Percentiles rank a stretch among this genome's conserved stretches.
Conservation (phyloP, 495 filamentous ascomycete species). For the Diplogelasinospora grovesii region DNA sequence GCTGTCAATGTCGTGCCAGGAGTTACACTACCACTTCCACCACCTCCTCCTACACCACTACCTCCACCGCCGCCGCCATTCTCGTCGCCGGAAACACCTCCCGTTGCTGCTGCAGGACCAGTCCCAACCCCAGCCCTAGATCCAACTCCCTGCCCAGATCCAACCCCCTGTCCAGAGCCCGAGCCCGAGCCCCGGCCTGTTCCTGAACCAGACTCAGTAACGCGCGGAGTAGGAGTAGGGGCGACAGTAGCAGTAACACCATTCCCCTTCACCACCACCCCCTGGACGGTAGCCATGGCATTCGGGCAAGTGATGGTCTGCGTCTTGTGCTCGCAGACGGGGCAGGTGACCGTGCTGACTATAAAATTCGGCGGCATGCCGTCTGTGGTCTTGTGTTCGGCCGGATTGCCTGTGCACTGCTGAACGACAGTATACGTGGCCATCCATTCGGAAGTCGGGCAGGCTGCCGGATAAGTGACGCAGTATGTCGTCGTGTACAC, state of each 20-base stretch:
- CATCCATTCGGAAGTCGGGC: slow-evolving; percentile 31
- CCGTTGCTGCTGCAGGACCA: too few relatives aligned
- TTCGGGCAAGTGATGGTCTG: slow-evolving; percentile 31
- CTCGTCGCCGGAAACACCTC: too few relatives aligned
- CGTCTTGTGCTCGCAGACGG: slow-evolving; percentile 20
- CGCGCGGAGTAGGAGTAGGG: slow-evolving; percentile 5
- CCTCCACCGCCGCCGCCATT: too few relatives aligned
- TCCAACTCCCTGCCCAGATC: too few relatives aligned
- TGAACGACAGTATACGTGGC: slow-evolving; percentile 43
- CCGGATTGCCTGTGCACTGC: slow-evolving; percentile 27
- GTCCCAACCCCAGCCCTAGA: too few relatives aligned
- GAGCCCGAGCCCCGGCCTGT: too few relatives aligned
- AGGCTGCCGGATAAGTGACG: slow-evolving; percentile 32
- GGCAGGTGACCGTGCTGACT: slow-evolving; percentile 30
- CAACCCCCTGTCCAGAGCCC: too few relatives aligned
- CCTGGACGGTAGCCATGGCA: slow-evolving; percentile 21
- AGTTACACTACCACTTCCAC: too few relatives aligned
- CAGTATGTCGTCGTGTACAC: slow-evolving; percentile 38
- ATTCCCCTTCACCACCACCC: slow-evolving; percentile 24
- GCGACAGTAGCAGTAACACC: slow-evolving; percentile 30
- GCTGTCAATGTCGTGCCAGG: too few relatives aligned
- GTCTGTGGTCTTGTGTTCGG: slow-evolving; percentile 15
- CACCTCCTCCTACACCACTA: too few relatives aligned
- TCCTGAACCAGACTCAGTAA: too few relatives aligned
- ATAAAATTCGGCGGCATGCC: slow-evolving; percentile 31